These are phyloP conservation scores for Hibiscus syriacus DNA, from an alignment of 345 rosid species.

Conservation along the genomic window DNA sequence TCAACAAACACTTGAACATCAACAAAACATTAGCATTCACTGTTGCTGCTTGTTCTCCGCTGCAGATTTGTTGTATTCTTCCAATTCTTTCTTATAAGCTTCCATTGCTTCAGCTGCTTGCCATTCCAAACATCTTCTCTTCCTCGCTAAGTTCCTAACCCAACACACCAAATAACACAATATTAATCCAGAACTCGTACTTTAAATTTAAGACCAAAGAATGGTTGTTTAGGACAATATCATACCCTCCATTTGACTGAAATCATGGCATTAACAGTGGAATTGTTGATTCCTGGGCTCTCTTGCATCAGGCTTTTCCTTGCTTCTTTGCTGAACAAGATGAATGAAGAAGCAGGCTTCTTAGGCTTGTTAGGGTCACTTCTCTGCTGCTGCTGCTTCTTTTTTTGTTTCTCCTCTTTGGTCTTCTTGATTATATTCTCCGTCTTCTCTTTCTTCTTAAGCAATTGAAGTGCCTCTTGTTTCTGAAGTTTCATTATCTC, in stretches of 20 bases:
- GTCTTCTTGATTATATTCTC: conserved; percentile 83
- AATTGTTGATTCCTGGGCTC: conserved; percentile 52
- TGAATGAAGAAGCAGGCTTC: conserved; percentile 84
- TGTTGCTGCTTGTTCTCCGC: conserved; percentile 6
- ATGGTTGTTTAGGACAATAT: too few species aligned
- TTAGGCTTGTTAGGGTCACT: conserved; percentile 93
- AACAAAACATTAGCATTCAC: too few species aligned
- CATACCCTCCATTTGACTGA: conserved; percentile 83
- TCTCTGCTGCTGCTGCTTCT: conserved; percentile 70
- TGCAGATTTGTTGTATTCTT: conserved; percentile 33
- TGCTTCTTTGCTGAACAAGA: conserved; percentile 69
- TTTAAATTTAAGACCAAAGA: too few species aligned
- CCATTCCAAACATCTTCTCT: conserved; percentile 65
- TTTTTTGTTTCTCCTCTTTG: conserved; percentile 61
- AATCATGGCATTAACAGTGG: conserved; percentile 60
- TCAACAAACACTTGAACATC: too few species aligned
- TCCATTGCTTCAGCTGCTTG: conserved; percentile 75
- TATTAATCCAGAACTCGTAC: background rate
- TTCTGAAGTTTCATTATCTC: conserved; percentile 78
- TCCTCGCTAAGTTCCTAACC: conserved; percentile 74
- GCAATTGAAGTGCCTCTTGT: conserved; percentile 82
- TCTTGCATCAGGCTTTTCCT: conserved; percentile 56
- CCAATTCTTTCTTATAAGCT: conserved; percentile 70
- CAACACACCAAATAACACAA: background rate
- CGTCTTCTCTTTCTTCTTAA: conserved; percentile 84